Percentiles rank a stretch among this genome's conserved stretches.
Conservation (phyloP, 129 eudicot species). For the Solidago caesia region DNA sequence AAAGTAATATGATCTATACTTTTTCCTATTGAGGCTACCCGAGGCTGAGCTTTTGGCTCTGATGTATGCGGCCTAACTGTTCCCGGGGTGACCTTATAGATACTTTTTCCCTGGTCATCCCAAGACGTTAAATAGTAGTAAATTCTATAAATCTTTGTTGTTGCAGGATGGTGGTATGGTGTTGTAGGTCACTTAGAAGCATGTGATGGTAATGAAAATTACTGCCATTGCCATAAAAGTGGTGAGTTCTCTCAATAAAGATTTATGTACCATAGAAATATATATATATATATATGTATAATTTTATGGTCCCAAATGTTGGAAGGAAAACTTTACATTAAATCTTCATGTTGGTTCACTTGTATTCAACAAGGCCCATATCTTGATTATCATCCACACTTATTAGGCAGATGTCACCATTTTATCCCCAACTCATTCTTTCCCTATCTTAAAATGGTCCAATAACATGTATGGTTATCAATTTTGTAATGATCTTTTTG, state of each 20-base stretch:
- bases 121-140: background rate
- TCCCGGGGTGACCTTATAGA: no score
- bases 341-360: slow-evolving; percentile 6
- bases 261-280: slow-evolving; percentile 1
- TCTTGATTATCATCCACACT: slow-evolving; percentile 32
- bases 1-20: background rate
- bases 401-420: slow-evolving; percentile 27
- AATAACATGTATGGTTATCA: slow-evolving; percentile 32
- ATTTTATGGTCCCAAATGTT: slow-evolving; percentile 13
- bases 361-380: slow-evolving; percentile 23
- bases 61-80: no score
- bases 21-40: no score
- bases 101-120: no score
- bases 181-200: slow-evolving; percentile 87
- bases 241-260: slow-evolving; percentile 49
- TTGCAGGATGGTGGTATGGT: slow-evolving; percentile 99
- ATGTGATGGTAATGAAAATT: slow-evolving; percentile 70
- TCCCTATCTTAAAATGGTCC: slow-evolving; percentile 45
- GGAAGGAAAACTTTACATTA: background rate
- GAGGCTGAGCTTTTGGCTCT: no score
- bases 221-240: slow-evolving; percentile 78
- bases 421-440: background rate
- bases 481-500: slow-evolving; percentile 36
- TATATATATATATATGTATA: slow-evolving; percentile 8
- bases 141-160: slow-evolving; percentile 3